Percentiles rank a stretch among this genome's conserved stretches.
Evolutionary conservation across 768 basidiomycete species (phyloP).

Genomic region (Strobilomyces echinocephalus): DNA sequence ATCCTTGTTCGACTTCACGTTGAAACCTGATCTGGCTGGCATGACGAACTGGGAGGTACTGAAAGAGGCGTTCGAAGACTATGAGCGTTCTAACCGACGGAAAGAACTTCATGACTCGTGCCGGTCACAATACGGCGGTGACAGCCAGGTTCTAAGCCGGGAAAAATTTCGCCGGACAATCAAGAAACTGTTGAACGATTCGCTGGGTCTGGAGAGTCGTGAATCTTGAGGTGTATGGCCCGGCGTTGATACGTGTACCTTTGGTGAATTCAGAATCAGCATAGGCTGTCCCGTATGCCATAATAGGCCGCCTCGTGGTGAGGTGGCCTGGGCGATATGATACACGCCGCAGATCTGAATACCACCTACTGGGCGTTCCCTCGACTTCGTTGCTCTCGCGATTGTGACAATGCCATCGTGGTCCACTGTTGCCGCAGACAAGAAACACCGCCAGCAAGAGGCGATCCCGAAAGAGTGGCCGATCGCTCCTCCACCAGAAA

Average conservation of each 20-base stretch:
- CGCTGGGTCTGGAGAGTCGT: not conserved
- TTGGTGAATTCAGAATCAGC: too few species aligned
- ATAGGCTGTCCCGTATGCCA: too few species aligned
- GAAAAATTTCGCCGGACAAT: not conserved
- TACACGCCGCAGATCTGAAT: too few species aligned
- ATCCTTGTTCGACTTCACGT: slow-evolving; percentile 1
- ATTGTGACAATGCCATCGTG: slow-evolving; percentile 32
- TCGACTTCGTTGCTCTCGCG: not conserved
- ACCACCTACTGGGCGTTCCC: too few species aligned
- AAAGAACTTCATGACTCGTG: not conserved
- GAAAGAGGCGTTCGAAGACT: slow-evolving; percentile 3
- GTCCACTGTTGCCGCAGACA: slow-evolving; percentile 50
- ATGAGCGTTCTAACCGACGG: not conserved
- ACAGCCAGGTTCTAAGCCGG: not conserved
- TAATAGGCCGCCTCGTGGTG: too few species aligned
- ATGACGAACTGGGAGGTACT: slow-evolving; percentile 4
- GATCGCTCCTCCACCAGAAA: slow-evolving; percentile 44
- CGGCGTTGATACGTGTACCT: too few species aligned
- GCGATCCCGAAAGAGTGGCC: slow-evolving; percentile 66
- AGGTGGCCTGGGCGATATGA: not conserved
- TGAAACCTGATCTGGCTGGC: slow-evolving; percentile 6
- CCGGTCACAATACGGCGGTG: not conserved
- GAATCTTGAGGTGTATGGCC: not conserved
- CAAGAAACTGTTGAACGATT: not conserved
- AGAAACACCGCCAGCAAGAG: slow-evolving; percentile 47